Evolutionary conservation across 1,284 basidiomycete genomes (phyloP), one percentile per base, ranked within the genome.

Genomic region (Papiliotrema terrestris): DNA sequence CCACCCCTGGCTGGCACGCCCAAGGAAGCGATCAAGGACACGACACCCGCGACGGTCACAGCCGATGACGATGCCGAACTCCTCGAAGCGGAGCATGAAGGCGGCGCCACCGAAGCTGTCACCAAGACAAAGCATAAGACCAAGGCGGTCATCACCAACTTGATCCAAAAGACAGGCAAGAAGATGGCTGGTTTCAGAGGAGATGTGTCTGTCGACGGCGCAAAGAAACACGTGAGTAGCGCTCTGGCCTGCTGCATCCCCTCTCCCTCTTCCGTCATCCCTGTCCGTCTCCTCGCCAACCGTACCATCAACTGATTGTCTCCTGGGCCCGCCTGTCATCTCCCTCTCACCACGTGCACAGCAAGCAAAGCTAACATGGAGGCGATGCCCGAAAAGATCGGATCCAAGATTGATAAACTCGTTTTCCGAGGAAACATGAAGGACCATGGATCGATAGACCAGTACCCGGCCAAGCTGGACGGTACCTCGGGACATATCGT

Each of bases 171-270:
- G 22, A 60, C 68, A 8, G 72, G 72, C 6, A 76, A 76, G 65
- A 75, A 72, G 57, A 69, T 72, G 46, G 76, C 76, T 1, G 72
- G 63, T 6, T 72, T 77, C 61, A 54, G 63, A 2, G 76, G 73
- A 0, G 76, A 78, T 58, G 76, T 78, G 9, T 59, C 66, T 15
- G 68, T 78, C 44, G 73, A 76, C 46, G 75, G 75, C 8, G 60
- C 64, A 8, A 64, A 62, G 54, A 71, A 72, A 54, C 67, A 70
- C 60, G 71, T 68, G 52, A 51, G 69, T 64, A 32, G 19, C 23
- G 8, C n/a, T 38, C n/a, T 13, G 8, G 3, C 37, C 26, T 39
- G 11, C 22, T 9, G 9, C 20, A 19, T 8, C 6, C 15, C 19
- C 26, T 39, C 22, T 26, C 44, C n/a, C n/a, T n/a, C n/a, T n/a